Percentiles rank a stretch among this genome's conserved stretches.
Conservation (phyloP, 2,329 filamentous ascomycete genomes). For the Calonectria honghensis region DNA sequence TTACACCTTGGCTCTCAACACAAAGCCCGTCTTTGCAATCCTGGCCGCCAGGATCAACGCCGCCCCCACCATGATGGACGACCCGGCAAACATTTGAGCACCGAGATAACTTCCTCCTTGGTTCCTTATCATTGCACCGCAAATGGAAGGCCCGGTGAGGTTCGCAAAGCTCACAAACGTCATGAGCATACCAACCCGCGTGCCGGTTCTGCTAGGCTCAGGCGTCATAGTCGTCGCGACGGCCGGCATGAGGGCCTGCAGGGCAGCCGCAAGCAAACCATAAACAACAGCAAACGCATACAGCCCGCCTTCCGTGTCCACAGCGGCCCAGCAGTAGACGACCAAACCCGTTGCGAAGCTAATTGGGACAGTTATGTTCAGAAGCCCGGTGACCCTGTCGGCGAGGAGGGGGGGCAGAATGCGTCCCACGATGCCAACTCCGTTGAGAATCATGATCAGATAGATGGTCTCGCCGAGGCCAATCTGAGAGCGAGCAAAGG, state of each 20-base stretch:
- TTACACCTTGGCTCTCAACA: slow-evolving; percentile 41
- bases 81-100: slow-evolving; percentile 53
- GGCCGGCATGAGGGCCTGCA: slow-evolving; percentile 71
- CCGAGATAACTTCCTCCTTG: slow-evolving; percentile 45
- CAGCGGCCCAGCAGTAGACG: slow-evolving; percentile 57
- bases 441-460: slow-evolving; percentile 69
- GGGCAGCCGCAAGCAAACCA: slow-evolving; percentile 69
- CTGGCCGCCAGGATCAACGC: slow-evolving; percentile 47
- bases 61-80: slow-evolving; percentile 49
- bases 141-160: slow-evolving; percentile 56
- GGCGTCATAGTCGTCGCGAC: slow-evolving; percentile 65
- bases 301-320: slow-evolving; percentile 50
- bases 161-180: slow-evolving; percentile 56
- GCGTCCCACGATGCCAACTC: slow-evolving; percentile 69
- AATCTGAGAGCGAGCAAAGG: slow-evolving; percentile 64
- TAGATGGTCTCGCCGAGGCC: slow-evolving; percentile 49
- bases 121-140: slow-evolving; percentile 49
- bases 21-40: slow-evolving; percentile 44
- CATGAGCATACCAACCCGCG: slow-evolving; percentile 61
- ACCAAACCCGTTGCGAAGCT: slow-evolving; percentile 49
- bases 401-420: slow-evolving; percentile 68
- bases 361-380: slow-evolving; percentile 70
- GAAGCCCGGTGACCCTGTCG: slow-evolving; percentile 68
- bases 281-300: slow-evolving; percentile 63
- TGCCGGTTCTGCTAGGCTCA: slow-evolving; percentile 57